Conservation (phyloP, 2,329 filamentous ascomycete species). For the Pseudogymnoascus sp. region DNA sequence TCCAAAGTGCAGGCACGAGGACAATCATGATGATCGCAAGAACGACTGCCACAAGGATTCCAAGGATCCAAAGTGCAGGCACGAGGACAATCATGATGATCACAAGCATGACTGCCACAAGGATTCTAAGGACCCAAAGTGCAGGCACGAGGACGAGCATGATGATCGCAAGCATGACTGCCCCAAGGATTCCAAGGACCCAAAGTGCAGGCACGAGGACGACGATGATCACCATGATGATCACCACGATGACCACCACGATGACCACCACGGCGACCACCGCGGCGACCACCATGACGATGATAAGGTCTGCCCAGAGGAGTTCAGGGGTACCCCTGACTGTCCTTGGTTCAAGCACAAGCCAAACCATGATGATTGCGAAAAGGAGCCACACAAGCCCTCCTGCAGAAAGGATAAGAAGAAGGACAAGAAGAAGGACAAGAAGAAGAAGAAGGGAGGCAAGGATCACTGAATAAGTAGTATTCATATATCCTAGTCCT, state of each 20-base stretch:
- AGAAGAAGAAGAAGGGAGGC: background rate
- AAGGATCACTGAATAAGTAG: background rate
- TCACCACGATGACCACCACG: background rate
- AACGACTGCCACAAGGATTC: too few species aligned
- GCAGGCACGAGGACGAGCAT: background rate
- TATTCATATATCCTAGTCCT: background rate
- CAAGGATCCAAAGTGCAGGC: too few species aligned
- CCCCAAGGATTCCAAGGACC: too few species aligned
- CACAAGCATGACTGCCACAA: too few species aligned
- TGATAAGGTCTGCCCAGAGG: background rate
- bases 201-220: too few species aligned
- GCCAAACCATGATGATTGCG: background rate
- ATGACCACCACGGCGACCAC: background rate
- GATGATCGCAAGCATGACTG: background rate
- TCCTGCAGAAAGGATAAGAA: background rate
- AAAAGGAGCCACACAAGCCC: constrained; percentile 1
- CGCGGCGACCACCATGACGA: background rate
- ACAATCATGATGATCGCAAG: too few species aligned
- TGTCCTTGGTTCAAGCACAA: background rate
- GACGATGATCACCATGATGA: background rate
- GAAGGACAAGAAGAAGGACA: background rate
- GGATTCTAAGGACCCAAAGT: too few species aligned
- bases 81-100: too few species aligned
- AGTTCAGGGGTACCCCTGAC: background rate
- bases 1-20: background rate